Evolutionary conservation across 306 rosid species (phyloP), one percentile per base, ranked within the genome.

Genomic region (Bauhinia variegata): DNA sequence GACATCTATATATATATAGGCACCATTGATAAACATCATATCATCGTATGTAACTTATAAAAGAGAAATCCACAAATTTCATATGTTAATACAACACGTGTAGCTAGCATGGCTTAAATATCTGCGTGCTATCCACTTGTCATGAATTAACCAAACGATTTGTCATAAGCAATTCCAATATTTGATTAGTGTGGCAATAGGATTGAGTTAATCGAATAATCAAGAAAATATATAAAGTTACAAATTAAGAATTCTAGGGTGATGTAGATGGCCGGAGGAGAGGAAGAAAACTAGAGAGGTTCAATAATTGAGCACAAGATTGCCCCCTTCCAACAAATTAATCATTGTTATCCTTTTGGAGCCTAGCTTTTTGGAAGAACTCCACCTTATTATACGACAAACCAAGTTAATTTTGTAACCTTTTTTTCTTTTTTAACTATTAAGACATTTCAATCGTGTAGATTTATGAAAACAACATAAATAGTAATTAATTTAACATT

Each of bases 281-380:
- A 5, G 31, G 13, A 51, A 55, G 8, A 55, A 13, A 44, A 66
- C 23, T 39, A 19, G 6, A 62, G 59, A 42, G 43, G 37, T 60
- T 54, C 68, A 78, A 67, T 78, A 36, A 78, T 47, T 47, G 48
- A 60, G 57, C 72, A 73, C 52, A 48, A 23, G 8, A 9, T 69
- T 66, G 51, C 44, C 58, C 60, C 51, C 19, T 60, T 53, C 49
- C 57, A 66, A 48, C 48, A 16, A 32, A 49, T 46, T 54, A 58
- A 44, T 53, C 17, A 53, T 37, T 33, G 5, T n/a, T 62, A 57
- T 66, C 71, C 9, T 72, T 66, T 53, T 72, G 50, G 17, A 4
- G 39, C 5, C 34, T 60, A 28, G 34, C 10, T 23, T 39, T 60
- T 15, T 8, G 28, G 28, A 23, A 23, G 28, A 23, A 1, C 28